Percentiles rank a stretch among this genome's conserved stretches.
Evolutionary conservation across 1,139 yeast genomes (phyloP).

Genomic region (Debaryomyces fabryi): DNA sequence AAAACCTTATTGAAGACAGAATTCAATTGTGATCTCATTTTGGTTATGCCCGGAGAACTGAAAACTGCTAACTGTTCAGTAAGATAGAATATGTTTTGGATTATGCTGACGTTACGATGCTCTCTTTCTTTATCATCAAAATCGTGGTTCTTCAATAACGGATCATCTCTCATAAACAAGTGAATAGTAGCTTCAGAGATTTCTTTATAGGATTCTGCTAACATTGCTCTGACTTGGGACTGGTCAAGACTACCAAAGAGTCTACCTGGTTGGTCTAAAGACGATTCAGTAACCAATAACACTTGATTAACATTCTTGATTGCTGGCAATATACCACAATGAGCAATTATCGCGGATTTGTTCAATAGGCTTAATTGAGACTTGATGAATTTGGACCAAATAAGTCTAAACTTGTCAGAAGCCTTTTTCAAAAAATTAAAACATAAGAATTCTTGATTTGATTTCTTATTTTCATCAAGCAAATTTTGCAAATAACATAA

Average conservation of each 20-base stretch:
- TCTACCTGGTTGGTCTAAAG: slow-evolving; percentile 27
- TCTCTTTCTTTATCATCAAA: slow-evolving; percentile 61
- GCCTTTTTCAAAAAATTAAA: slow-evolving; percentile 55
- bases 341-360: slow-evolving; percentile 48
- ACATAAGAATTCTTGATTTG: slow-evolving; percentile 68
- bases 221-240: slow-evolving; percentile 32
- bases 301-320: slow-evolving; percentile 39
- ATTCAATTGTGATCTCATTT: slow-evolving; percentile 48
- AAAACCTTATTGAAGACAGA: slow-evolving; percentile 52
- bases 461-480: slow-evolving; percentile 42
- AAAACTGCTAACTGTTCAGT: slow-evolving; percentile 50
- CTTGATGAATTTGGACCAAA: slow-evolving; percentile 64
- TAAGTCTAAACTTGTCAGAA: slow-evolving; percentile 50
- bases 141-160: slow-evolving; percentile 45
- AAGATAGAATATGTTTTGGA: slow-evolving; percentile 65
- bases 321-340: slow-evolving; percentile 42
- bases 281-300: slow-evolving; percentile 38
- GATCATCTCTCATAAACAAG: slow-evolving; percentile 46
- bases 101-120: slow-evolving; percentile 59
- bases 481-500: slow-evolving; percentile 45
- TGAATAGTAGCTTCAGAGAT: slow-evolving; percentile 39
- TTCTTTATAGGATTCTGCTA: slow-evolving; percentile 45
- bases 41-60: slow-evolving; percentile 28
- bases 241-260: slow-evolving; percentile 22
- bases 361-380: slow-evolving; percentile 57